phyloP scores from a whole-genome alignment of 1,284 basidiomycete species.

The Boletus sp. region DNA sequence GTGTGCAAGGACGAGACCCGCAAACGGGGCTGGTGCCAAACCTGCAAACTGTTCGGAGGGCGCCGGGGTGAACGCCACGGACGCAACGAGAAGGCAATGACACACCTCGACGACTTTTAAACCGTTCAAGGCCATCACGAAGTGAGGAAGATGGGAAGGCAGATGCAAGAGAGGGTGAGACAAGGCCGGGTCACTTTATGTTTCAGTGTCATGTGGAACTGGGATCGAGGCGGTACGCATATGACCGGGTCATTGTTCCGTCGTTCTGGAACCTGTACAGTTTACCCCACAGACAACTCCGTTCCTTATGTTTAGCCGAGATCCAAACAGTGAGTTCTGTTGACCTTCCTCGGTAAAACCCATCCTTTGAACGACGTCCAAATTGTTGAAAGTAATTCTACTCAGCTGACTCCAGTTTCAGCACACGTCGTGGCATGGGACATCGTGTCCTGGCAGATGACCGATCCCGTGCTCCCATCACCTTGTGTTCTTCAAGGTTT shows the following conservation, averaged over 20 bases:
- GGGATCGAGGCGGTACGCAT: neutral
- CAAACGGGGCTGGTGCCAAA: constrained; percentile 82
- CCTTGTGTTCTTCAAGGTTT: too few relatives aligned
- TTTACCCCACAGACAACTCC: too few relatives aligned
- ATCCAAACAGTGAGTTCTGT: too few relatives aligned
- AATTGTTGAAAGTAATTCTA: too few relatives aligned
- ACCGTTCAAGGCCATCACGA: constrained; percentile 53
- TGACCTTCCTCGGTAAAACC: too few relatives aligned
- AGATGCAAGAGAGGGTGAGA: neutral
- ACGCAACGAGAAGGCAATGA: neutral
- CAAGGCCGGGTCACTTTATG: neutral
- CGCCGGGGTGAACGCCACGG: neutral
- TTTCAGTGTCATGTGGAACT: constrained; percentile 20
- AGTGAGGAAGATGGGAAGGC: neutral
- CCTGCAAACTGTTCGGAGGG: constrained; percentile 69
- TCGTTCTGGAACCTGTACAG: neutral
- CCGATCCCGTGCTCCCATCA: too few relatives aligned
- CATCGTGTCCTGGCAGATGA: too few relatives aligned
- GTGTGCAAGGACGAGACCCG: constrained; percentile 81
- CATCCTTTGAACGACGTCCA: too few relatives aligned
- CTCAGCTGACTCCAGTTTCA: too few relatives aligned
- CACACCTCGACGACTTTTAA: constrained; percentile 62
- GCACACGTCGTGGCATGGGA: too few relatives aligned
- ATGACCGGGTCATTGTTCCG: neutral
- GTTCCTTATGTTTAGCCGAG: too few relatives aligned